Evolutionary conservation across 345 rosid species (phyloP).

Genomic region (Brassica cretica): DNA sequence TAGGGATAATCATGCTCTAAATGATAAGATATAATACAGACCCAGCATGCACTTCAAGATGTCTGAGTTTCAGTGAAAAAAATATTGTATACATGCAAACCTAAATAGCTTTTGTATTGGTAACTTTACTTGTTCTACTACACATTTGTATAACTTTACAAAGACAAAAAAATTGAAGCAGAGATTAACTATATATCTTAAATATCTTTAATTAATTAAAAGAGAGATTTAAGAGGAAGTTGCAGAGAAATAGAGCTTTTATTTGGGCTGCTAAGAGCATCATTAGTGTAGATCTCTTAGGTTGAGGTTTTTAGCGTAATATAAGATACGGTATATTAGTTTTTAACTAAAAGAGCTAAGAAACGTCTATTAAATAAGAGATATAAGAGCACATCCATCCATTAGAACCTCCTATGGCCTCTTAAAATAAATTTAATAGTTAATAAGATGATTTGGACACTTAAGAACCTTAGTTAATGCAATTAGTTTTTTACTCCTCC

Average conservation of each 20-base stretch:
- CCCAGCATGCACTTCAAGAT: not conserved
- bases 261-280: constrained; percentile 19
- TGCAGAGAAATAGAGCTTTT: constrained; percentile 26
- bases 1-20: no score
- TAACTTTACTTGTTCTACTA: not conserved
- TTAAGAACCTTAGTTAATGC: no score
- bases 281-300: no score
- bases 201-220: not conserved
- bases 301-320: no score
- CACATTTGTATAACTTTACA: constrained; percentile 5
- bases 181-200: not conserved
- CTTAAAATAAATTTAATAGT: no score
- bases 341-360: no score
- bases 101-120: constrained; percentile 7
- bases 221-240: constrained; percentile 18
- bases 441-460: no score
- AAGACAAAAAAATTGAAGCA: not conserved
- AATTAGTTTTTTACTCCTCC: no score
- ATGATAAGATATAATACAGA: constrained; percentile 5
- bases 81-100: not conserved
- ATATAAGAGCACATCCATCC: no score
- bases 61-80: not conserved
- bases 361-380: no score
- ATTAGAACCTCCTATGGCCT: no score
- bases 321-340: no score